Conservation (phyloP, 176 grass and related monocot species). For the Musa beccarii region DNA sequence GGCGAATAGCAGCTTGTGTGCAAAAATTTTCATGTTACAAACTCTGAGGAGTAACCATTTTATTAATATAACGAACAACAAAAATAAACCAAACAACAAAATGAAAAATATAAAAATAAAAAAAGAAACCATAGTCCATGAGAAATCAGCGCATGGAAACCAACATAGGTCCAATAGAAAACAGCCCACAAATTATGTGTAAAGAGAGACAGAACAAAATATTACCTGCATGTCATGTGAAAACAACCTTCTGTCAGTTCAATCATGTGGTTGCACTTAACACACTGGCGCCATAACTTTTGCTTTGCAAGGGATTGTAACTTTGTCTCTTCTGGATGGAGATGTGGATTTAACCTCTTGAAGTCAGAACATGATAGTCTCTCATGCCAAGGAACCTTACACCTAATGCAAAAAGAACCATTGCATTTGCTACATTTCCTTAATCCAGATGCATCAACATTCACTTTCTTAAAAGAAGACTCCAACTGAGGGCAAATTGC, state of each 20-base stretch:
- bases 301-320: constrained; percentile 48
- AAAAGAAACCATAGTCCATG: background rate
- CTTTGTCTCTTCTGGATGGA: constrained; percentile 33
- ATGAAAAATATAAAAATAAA: background rate
- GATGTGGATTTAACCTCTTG: constrained; percentile 31
- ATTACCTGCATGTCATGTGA: constrained; percentile 69
- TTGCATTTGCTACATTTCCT: constrained; percentile 54
- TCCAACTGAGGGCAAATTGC: constrained; percentile 27
- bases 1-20: no score
- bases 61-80: background rate
- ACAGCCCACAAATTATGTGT: background rate
- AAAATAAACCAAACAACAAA: background rate
- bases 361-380: constrained; percentile 41
- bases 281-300: constrained; percentile 51
- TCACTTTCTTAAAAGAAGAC: constrained; percentile 35
- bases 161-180: background rate
- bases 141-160: background rate
- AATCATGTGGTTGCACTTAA: constrained; percentile 81
- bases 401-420: constrained; percentile 54
- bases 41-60: background rate
- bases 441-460: constrained; percentile 30
- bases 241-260: constrained; percentile 55
- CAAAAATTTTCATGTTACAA: background rate
- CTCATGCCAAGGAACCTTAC: constrained; percentile 77
- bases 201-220: background rate